A percentile compares a stretch with the other conserved stretches of the same genome.
Conservation (phyloP, 2,329 filamentous ascomycete species). For the Escovopsis sp. region DNA sequence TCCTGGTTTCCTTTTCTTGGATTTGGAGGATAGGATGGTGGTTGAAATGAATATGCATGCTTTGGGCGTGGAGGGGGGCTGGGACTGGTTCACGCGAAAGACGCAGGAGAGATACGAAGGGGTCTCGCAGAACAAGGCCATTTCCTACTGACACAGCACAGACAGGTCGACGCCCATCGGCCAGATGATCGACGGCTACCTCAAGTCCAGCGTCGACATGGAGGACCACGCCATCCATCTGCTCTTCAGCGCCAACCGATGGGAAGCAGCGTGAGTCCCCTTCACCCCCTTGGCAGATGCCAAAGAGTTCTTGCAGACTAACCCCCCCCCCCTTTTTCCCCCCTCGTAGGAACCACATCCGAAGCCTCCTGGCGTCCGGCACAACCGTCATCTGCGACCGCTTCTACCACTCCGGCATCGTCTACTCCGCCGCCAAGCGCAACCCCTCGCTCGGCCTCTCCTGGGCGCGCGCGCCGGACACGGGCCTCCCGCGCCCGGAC, state of each 20-base stretch:
- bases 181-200: constrained; percentile 72
- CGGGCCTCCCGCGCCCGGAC: constrained; percentile 78
- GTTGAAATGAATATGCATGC: neutral
- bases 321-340: too few species aligned
- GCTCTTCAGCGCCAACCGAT: constrained; percentile 80
- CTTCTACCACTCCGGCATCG: constrained; percentile 89
- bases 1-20: neutral
- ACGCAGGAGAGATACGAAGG: too few species aligned
- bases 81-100: too few species aligned
- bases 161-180: constrained; percentile 76
- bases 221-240: constrained; percentile 85
- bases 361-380: constrained; percentile 43
- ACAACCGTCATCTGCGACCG: constrained; percentile 74
- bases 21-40: neutral
- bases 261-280: constrained; percentile 50
- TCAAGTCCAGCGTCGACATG: constrained; percentile 56
- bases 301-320: constrained; percentile 1
- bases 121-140: too few species aligned
- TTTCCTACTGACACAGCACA: constrained; percentile 19
- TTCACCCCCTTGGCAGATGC: neutral
- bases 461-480: constrained; percentile 77
- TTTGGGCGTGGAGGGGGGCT: too few species aligned
- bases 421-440: constrained; percentile 81
- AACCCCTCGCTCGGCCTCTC: constrained; percentile 53
- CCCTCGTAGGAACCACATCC: constrained; percentile 36